Base-by-base conservation (phyloP, 176 grass and related monocot genomes). In the Thalia dealbata region DNA sequence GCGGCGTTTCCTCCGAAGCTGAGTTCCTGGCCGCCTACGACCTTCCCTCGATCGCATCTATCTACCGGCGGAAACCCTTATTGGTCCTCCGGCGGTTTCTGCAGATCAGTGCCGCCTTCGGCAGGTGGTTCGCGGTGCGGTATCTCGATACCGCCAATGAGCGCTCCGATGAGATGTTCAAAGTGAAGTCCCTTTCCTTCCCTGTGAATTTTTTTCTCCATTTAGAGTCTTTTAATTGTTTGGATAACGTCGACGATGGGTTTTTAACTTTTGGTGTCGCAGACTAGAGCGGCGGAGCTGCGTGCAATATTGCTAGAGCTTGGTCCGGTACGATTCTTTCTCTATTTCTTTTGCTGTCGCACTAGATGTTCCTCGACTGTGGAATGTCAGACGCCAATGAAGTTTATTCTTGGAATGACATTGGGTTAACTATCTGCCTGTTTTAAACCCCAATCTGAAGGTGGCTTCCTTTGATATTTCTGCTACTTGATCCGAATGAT, bases 241-340 rank as follows among this genome's bases (percentile, higher is more conserved):
- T 61, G 59, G 29, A 10, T 32, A 22, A n/a, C 15, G 78, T 87
- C 78, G 56, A 61, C 67, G 75, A 69, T 64, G 77, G 68, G 76
- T 41, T 61, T 60, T 72, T 68, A 25, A 73, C 63, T 72, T 81
- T 35, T 65, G 77, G 76, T n/a, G 16, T 73, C 83, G 73, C 89
- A 96, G 93, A 32, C 81, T 69, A 83, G 93, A 74, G 93, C 93
- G 27, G 66, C 84, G 56, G 89, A 96, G 56, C 82, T 96, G 23
- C 88, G 93, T 81, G 86, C 74, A 85, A 80, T 96, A 81, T 76
- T 96, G 1, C 52, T 88, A 52, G 84, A 96, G 67, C 93, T 96
- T 62, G 93, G 93, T 7, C 93, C 93, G 76, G 93, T 96, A 88
- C 48, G 54, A 11, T 61, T 65, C 23, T 51, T 77, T 79, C 51